Conservation (phyloP, 2,329 filamentous ascomycete species). For the Cercospora sp. region DNA sequence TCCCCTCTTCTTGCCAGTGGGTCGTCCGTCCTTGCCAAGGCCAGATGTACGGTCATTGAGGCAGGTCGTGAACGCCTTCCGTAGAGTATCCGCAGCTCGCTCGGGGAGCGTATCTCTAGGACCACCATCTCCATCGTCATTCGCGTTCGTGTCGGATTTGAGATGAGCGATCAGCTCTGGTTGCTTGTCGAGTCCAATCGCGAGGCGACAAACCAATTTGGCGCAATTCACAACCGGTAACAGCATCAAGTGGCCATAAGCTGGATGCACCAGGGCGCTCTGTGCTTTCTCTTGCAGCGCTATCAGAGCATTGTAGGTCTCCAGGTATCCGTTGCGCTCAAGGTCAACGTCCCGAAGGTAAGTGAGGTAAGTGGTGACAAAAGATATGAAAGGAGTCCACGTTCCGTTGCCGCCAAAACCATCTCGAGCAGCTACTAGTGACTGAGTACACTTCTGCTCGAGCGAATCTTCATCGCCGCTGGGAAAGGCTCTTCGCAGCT, state of each 20-base stretch:
- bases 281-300: slow-evolving; percentile 73
- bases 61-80: slow-evolving; percentile 88
- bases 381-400: slow-evolving; percentile 76
- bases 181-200: slow-evolving; percentile 77
- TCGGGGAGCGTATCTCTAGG: slow-evolving; percentile 79
- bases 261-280: slow-evolving; percentile 75
- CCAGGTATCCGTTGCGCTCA: slow-evolving; percentile 70
- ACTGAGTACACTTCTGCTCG: slow-evolving; percentile 62
- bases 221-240: slow-evolving; percentile 81
- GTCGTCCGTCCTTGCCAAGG: slow-evolving; percentile 57
- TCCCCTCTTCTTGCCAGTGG: slow-evolving; percentile 80
- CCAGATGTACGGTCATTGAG: slow-evolving; percentile 73
- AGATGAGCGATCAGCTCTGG: slow-evolving; percentile 73
- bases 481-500: slow-evolving; percentile 64
- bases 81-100: slow-evolving; percentile 81
- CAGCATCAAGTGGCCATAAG: slow-evolving; percentile 77
- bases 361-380: slow-evolving; percentile 76
- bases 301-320: slow-evolving; percentile 73
- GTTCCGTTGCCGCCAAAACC: slow-evolving; percentile 63
- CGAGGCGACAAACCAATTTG: slow-evolving; percentile 75
- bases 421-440: slow-evolving; percentile 65
- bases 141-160: slow-evolving; percentile 36
- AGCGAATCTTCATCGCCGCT: slow-evolving; percentile 53
- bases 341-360: slow-evolving; percentile 82
- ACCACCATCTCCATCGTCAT: slow-evolving; percentile 59